These are phyloP conservation scores for Leishmania amazonensis DNA, from an alignment of 208 protist genomes.

Conservation along the genomic window DNA sequence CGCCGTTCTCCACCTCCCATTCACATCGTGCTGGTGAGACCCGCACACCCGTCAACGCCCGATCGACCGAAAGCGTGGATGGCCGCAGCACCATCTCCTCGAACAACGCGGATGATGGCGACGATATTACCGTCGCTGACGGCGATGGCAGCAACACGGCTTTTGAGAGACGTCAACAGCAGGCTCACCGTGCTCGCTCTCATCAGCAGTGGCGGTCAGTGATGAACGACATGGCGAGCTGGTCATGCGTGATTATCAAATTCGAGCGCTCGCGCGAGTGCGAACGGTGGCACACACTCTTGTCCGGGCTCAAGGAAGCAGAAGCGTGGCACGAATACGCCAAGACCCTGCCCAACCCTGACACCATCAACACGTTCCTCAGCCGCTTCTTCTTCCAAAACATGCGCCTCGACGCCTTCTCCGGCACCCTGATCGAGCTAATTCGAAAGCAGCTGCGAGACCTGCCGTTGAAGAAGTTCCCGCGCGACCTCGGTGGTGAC, in stretches of 20 bases:
- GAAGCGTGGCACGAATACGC: constrained; percentile 66
- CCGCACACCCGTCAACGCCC: not conserved
- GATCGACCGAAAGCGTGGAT: not conserved
- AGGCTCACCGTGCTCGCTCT: not conserved
- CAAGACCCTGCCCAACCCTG: constrained; percentile 57
- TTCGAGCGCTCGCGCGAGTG: constrained; percentile 65
- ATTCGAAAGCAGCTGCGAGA: constrained; percentile 72
- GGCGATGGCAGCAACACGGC: not conserved
- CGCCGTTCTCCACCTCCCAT: not conserved
- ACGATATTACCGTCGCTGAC: not conserved
- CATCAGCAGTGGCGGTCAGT: not conserved
- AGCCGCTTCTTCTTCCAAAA: constrained; percentile 82
- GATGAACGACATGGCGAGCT: constrained; percentile 34
- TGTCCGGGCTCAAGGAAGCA: constrained; percentile 51
- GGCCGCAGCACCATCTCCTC: constrained; percentile 2
- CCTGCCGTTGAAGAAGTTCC: constrained; percentile 71
- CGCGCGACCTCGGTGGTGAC: constrained; percentile 64
- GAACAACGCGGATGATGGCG: constrained; percentile 3
- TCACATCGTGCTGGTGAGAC: not conserved
- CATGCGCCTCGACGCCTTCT: constrained; percentile 56
- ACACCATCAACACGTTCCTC: constrained; percentile 75
- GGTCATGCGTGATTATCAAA: constrained; percentile 52
- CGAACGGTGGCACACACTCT: constrained; percentile 71
- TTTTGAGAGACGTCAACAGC: not conserved
- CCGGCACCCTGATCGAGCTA: constrained; percentile 40